Base-by-base conservation (phyloP, 2,329 filamentous ascomycete species). In the Cadophora luteo-olivacea region DNA sequence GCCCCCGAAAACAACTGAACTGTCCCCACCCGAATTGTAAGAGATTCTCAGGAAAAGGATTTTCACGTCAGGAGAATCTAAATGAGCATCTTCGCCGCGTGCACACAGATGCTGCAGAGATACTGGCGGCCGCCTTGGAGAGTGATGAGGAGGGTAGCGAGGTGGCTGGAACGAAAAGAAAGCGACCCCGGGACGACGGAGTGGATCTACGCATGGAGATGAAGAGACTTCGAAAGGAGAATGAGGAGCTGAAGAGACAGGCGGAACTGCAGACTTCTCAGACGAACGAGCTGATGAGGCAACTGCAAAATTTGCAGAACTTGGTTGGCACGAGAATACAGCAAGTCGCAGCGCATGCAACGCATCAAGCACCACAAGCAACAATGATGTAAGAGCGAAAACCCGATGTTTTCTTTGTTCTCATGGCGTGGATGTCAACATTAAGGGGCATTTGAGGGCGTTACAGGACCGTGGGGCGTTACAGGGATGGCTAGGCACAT, bases 41-140 rank as follows among this genome's bases (percentile, higher is more conserved):
- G 79, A 91, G 95, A 48, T 92, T 94, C 76, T 90, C 88, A 0
- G 94, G 93, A 70, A 92, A 93, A 76, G 94, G 94, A 25, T 98
- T 98, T 79, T 97, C 94, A 9, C 89, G 95, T 61, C 92, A 94
- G 77, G 95, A 98, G 81, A 98, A 98, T 75, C 84, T 97, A 4
- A 94, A 95, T 77, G 95, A 98, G 81, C 95, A 98, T 80, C 83
- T 97, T 22, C 91, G 95, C 24, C 90, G 95, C 32, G 92, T 97
- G n/a, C 95, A 98, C 78, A 91, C 85, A 60, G 81, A 83, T 51
- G 80, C 57, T 22, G 45, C 32, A 33, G 65, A 67, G 5, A 29
- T 62, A 12, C 19, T 62, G 22, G 38, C 51, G n/a, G 65, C 48
- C 25, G 77, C 75, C n/a, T 82, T 82, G 61, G 84, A 85, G n/a